Conservation (phyloP, 495 filamentous ascomycete genomes). For the Usnea hakonensis region DNA sequence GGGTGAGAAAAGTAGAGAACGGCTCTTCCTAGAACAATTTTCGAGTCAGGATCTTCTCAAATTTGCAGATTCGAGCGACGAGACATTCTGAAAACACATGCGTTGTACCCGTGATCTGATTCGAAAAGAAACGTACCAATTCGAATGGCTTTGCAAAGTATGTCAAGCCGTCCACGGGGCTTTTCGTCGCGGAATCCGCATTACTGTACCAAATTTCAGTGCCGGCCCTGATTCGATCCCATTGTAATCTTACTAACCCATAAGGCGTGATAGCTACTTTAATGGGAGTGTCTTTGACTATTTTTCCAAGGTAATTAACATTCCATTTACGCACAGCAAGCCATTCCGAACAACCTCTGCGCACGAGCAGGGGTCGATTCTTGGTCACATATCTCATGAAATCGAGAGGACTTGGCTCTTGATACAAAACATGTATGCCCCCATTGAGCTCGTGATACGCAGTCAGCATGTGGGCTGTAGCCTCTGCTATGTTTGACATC, state of each 20-base stretch:
- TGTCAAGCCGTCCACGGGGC: conserved; percentile 18
- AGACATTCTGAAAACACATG: too few species aligned
- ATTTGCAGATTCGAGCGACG: too few species aligned
- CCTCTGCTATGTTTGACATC: background rate
- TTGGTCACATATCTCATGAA: conserved; percentile 62
- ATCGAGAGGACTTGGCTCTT: conserved; percentile 59
- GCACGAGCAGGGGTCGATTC: conserved; percentile 64
- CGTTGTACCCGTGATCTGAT: too few species aligned
- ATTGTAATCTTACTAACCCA: conserved; percentile 40
- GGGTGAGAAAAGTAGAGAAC: conserved; percentile 31
- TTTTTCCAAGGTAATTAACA: conserved; percentile 42
- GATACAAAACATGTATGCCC: conserved; percentile 47
- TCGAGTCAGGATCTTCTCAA: background rate
- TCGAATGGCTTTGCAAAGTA: conserved; percentile 41
- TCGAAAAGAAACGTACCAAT: background rate
- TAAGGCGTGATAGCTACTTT: conserved; percentile 64
- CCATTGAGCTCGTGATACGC: conserved; percentile 61
- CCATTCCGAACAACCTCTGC: conserved; percentile 51
- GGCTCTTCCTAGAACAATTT: conserved; percentile 8
- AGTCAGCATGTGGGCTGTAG: conserved; percentile 7
- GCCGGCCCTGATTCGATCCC: background rate
- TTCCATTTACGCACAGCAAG: conserved; percentile 52
- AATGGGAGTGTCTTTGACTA: conserved; percentile 45
- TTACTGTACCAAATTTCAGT: conserved; percentile 22
- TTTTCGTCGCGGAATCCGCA: conserved; percentile 29